A percentile compares a stretch with the other conserved stretches of the same genome.
Evolutionary conservation across 768 basidiomycete species (phyloP).

Genomic region (Termitomyces sp.): DNA sequence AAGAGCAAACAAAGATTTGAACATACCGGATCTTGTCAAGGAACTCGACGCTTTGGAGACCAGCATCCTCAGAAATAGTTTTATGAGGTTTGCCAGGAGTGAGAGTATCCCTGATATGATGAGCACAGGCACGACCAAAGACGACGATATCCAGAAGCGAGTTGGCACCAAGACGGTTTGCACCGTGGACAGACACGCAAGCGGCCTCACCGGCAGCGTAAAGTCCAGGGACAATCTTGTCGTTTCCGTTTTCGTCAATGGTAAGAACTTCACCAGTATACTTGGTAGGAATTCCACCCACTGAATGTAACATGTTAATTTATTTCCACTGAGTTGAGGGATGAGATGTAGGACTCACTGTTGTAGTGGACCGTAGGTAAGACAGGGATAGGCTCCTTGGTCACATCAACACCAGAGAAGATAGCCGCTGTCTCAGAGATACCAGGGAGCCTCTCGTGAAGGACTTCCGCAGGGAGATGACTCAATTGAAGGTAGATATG

Average conservation of each 20-base stretch:
- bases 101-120: conserved; percentile 91
- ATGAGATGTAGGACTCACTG: conserved; percentile 51
- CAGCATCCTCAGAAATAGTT: conserved; percentile 80
- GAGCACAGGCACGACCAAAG: conserved; percentile 98
- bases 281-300: conserved; percentile 99
- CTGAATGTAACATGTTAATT: conserved; percentile 31
- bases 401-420: conserved; percentile 98
- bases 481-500: conserved; percentile 96
- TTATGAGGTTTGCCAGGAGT: conserved; percentile 91
- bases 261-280: conserved; percentile 98
- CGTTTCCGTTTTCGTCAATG: conserved; percentile 82
- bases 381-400: conserved; percentile 99
- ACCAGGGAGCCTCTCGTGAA: conserved; percentile 96
- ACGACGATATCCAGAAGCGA: conserved; percentile 98
- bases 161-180: conserved; percentile 99
- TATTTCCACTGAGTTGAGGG: not conserved
- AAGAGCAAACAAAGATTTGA: not conserved
- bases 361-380: conserved; percentile 99
- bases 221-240: conserved; percentile 91
- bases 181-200: conserved; percentile 98
- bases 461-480: conserved; percentile 92
- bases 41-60: conserved; percentile 78
- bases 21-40: conserved; percentile 78
- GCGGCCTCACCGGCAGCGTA: conserved; percentile 99
- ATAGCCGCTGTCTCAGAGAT: conserved; percentile 99